Percentiles rank a stretch among this genome's conserved stretches.
Conservation (phyloP, 2,329 filamentous ascomycete genomes). For the Hymenoscyphus occultus region DNA sequence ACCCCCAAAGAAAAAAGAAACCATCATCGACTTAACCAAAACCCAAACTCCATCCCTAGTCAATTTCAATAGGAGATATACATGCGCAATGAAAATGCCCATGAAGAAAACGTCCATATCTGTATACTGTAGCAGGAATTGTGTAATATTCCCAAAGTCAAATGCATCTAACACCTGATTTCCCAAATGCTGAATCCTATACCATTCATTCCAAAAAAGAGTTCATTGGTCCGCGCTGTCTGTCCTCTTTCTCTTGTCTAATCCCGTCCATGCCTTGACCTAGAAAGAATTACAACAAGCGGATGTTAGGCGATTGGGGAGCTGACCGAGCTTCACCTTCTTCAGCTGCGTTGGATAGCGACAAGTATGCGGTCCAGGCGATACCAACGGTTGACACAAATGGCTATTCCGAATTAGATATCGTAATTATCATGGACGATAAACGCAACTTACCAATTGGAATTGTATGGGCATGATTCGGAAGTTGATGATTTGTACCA, state of each 20-base stretch:
- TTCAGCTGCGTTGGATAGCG: conserved; percentile 82
- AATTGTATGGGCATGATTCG: conserved; percentile 91
- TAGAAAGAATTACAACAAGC: conserved; percentile 32
- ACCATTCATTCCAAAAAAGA: background rate
- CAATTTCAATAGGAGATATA: conserved; percentile 3
- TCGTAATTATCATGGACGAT: background rate
- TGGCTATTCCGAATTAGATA: conserved; percentile 54
- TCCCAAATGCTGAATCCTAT: conserved; percentile 3
- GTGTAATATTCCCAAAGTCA: background rate
- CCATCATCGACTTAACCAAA: background rate
- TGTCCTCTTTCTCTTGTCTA: background rate
- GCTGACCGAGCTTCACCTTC: conserved; percentile 35
- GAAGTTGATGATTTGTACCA: conserved; percentile 96
- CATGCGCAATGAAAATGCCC: background rate
- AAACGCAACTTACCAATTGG: conserved; percentile 72
- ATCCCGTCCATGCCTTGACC: conserved; percentile 17
- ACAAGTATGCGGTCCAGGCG: conserved; percentile 96
- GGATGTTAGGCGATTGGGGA: conserved; percentile 36
- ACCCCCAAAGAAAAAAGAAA: background rate
- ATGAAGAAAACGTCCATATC: background rate
- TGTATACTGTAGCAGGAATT: background rate
- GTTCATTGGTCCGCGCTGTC: background rate
- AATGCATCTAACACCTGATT: conserved; percentile 5
- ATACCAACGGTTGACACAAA: conserved; percentile 96
- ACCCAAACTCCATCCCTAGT: background rate